phyloP scores from a whole-genome alignment of 1,284 basidiomycete genomes.

The Cutaneotrichosporon dermatis region DNA sequence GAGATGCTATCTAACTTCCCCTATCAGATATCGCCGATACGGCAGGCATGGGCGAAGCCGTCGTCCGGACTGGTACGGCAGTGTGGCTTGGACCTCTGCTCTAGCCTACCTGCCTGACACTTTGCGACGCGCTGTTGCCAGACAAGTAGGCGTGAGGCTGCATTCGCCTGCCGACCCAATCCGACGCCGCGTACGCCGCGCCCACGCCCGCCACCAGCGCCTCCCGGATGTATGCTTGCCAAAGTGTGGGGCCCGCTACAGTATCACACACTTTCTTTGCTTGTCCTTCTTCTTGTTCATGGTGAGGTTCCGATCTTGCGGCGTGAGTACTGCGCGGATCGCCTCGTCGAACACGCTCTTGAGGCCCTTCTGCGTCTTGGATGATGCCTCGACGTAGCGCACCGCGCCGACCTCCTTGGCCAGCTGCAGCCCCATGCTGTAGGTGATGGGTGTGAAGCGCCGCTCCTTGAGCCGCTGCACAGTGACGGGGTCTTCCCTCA shows the following conservation, averaged over 20 bases:
- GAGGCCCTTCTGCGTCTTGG: conserved; percentile 61
- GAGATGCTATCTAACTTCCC: neutral
- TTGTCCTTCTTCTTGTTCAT: conserved; percentile 29
- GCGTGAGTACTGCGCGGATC: conserved; percentile 61
- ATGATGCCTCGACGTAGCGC: conserved; percentile 95
- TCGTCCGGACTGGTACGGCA: too few species aligned
- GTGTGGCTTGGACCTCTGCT: too few species aligned
- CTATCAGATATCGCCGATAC: too few species aligned
- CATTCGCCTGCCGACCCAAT: too few species aligned
- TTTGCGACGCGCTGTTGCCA: too few species aligned
- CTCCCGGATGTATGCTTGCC: neutral
- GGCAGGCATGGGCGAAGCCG: too few species aligned
- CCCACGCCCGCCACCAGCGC: neutral
- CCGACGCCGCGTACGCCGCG: too few species aligned
- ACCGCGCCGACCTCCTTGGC: conserved; percentile 91
- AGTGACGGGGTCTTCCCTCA: conserved; percentile 88
- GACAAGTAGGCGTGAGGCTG: too few species aligned
- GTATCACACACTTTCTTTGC: conserved; percentile 44
- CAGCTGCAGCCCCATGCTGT: conserved; percentile 39
- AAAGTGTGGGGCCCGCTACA: conserved; percentile 20
- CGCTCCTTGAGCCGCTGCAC: conserved; percentile 91
- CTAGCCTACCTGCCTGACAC: too few species aligned
- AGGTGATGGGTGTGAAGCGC: conserved; percentile 85
- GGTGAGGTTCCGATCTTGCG: conserved; percentile 33
- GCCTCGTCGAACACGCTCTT: conserved; percentile 92